Percentiles rank a stretch among this genome's conserved stretches.
These are phyloP conservation scores for Xylariaceae sp. DNA, from an alignment of 2,329 filamentous ascomycete genomes.

Conservation along the genomic window DNA sequence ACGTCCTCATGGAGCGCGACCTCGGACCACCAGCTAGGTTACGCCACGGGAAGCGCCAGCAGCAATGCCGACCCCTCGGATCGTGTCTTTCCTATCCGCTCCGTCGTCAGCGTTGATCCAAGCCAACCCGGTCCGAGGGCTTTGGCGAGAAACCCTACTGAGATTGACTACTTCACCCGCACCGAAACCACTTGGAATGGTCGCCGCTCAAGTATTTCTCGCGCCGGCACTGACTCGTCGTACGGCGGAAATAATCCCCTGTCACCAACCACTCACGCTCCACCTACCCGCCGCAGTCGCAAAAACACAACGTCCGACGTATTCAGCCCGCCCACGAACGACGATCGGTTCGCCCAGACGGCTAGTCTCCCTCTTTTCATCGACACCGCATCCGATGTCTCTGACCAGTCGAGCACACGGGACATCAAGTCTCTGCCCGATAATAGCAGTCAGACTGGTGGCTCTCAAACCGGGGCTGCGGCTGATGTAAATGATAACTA, in stretches of 20 bases:
- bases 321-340: constrained; percentile 12
- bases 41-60: constrained; percentile 25
- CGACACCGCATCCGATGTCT: constrained; percentile 24
- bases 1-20: constrained; percentile 40
- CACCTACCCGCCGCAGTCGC: constrained; percentile 4
- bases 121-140: constrained; percentile 32
- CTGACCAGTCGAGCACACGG: constrained; percentile 16
- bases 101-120: constrained; percentile 68
- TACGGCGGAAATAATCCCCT: constrained; percentile 26
- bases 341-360: constrained; percentile 6
- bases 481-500: constrained; percentile 39
- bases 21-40: constrained; percentile 39
- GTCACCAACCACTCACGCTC: constrained; percentile 15
- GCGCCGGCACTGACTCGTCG: constrained; percentile 26
- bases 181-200: constrained; percentile 28
- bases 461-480: constrained; percentile 12
- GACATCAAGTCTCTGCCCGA: constrained; percentile 11
- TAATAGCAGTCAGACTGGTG: constrained; percentile 6
- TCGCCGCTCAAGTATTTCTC: constrained; percentile 29
- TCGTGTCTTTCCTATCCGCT: constrained; percentile 76
- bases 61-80: constrained; percentile 41
- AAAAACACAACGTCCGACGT: constrained; percentile 15
- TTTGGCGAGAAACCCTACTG: constrained; percentile 33
- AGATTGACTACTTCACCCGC: constrained; percentile 37
- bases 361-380: constrained; percentile 20